phyloP scores from a whole-genome alignment of 2,329 filamentous ascomycete genomes.

The Fusarium algeriense region DNA sequence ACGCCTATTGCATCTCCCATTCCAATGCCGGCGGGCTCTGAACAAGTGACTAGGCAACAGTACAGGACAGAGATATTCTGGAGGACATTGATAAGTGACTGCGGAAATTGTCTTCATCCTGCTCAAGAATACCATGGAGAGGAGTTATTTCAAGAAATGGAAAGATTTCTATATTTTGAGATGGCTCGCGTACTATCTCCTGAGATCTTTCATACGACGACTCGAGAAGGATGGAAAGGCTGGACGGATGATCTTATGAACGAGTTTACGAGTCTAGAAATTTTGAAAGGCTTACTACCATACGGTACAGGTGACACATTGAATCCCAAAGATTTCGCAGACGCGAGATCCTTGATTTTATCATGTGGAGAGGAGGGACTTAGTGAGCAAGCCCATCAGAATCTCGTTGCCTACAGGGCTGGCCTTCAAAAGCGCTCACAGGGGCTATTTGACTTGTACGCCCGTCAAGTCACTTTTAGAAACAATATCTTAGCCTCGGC shows the following conservation, averaged over 20 bases:
- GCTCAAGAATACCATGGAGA: accelerated
- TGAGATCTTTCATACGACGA: not conserved
- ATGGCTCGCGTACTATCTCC: not conserved
- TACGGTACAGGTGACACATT: not conserved
- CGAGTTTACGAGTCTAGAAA: not conserved
- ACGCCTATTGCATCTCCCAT: not conserved
- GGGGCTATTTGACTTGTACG: not conserved
- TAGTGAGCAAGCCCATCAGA: not conserved
- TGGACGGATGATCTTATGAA: not conserved
- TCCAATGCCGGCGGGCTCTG: not conserved
- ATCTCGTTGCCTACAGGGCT: not conserved
- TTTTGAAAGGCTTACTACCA: not conserved
- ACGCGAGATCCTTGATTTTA: not conserved
- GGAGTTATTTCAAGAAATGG: not conserved
- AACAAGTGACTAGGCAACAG: not conserved
- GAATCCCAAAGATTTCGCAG: not conserved
- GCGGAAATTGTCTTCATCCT: not conserved
- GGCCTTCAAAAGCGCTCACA: not conserved
- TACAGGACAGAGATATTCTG: not conserved
- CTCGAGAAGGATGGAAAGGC: not conserved
- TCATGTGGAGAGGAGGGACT: not conserved
- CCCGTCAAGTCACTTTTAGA: not conserved
- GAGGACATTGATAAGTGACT: not conserved
- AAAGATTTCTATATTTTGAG: not conserved
- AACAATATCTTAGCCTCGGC: not conserved